phyloP scores from a whole-genome alignment of 2,329 filamentous ascomycete species.

The Coniochaeta ligniaria region DNA sequence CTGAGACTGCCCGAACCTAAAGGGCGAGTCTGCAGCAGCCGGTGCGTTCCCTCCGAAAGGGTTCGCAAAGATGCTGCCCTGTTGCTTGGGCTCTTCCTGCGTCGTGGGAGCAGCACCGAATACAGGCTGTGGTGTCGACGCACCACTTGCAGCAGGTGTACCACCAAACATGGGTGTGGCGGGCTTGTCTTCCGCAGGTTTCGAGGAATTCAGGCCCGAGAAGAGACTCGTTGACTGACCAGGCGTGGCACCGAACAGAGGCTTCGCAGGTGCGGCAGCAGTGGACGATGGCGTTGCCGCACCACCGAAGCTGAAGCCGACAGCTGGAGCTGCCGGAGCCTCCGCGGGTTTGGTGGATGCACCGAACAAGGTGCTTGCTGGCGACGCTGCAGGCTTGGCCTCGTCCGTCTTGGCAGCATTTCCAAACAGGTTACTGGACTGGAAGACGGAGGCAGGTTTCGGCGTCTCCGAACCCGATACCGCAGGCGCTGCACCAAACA shows the following conservation, averaged over 20 bases:
- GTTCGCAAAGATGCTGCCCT: constrained; percentile 6
- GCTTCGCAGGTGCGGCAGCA: constrained; percentile 9
- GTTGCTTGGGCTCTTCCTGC: constrained; percentile 24
- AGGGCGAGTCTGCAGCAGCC: constrained; percentile 2
- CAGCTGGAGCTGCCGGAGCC: constrained; percentile 5
- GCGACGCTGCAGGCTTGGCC: constrained; percentile 13
- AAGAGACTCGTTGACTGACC: constrained; percentile 18
- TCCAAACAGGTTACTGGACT: constrained; percentile 31
- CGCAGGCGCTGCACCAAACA: background rate
- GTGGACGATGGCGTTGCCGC: constrained; percentile 1
- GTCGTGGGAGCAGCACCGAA: constrained; percentile 38
- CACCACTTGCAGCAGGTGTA: constrained; percentile 31
- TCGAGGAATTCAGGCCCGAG: constrained; percentile 22
- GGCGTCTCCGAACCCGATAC: constrained; percentile 1
- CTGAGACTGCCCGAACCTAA: constrained; percentile 8
- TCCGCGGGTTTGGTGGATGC: constrained; percentile 10
- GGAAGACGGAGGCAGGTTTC: constrained; percentile 15
- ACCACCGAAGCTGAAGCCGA: background rate
- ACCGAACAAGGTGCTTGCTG: constrained; percentile 10
- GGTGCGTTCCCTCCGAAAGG: constrained; percentile 5
- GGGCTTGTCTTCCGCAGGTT: constrained; percentile 22
- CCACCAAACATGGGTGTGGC: constrained; percentile 26
- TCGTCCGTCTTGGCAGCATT: constrained; percentile 14
- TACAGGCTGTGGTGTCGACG: constrained; percentile 26
- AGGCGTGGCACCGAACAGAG: constrained; percentile 20